These are phyloP conservation scores for Posidonia oceanica DNA, from an alignment of 116 monocot species.

Conservation along the genomic window DNA sequence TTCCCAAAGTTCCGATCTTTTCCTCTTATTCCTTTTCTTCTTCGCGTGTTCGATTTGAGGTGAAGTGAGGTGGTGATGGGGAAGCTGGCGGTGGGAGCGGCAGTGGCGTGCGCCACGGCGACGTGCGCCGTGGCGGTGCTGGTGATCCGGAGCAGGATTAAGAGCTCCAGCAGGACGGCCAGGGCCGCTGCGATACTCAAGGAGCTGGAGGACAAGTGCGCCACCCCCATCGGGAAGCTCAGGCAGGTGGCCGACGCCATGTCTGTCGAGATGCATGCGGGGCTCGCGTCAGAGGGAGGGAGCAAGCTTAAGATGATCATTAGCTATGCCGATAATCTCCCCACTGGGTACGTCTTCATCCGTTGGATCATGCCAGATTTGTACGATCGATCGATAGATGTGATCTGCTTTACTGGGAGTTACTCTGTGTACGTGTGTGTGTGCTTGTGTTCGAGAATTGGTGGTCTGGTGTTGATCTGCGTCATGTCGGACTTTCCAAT, in stretches of 20 bases:
- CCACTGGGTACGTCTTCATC: slow-evolving; percentile 56
- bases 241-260: slow-evolving; percentile 72
- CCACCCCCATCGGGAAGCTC: slow-evolving; percentile 51
- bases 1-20: too few species aligned
- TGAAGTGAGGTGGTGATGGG: not conserved
- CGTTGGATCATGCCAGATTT: too few species aligned
- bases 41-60: too few species aligned
- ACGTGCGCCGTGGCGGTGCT: slow-evolving; percentile 38
- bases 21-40: too few species aligned
- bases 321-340: slow-evolving; percentile 91
- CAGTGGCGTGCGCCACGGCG: slow-evolving; percentile 34
- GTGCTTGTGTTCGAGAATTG: too few species aligned
- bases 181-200: slow-evolving; percentile 30
- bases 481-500: too few species aligned
- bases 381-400: too few species aligned
- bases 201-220: slow-evolving; percentile 57
- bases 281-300: slow-evolving; percentile 77
- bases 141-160: slow-evolving; percentile 29
- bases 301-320: slow-evolving; percentile 98
- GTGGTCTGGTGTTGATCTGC: too few species aligned
- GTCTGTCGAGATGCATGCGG: slow-evolving; percentile 80
- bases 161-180: slow-evolving; percentile 30
- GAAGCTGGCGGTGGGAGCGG: slow-evolving; percentile 40
- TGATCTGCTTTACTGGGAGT: too few species aligned
- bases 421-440: too few species aligned